These are phyloP conservation scores for Aureobasidium pullulans DNA, from an alignment of 2,329 filamentous ascomycete species.

Conservation along the genomic window DNA sequence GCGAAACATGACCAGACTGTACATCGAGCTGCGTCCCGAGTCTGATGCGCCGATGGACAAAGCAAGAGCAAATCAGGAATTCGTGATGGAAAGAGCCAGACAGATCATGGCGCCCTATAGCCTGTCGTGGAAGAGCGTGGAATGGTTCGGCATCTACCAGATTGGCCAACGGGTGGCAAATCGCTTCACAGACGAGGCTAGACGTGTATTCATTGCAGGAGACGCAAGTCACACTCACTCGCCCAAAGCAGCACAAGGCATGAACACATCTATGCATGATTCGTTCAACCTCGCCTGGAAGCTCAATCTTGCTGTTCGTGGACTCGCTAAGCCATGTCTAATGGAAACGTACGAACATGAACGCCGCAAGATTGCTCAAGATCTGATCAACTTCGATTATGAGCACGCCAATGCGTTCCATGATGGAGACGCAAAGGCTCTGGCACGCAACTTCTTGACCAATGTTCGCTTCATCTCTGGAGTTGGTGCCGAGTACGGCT, in stretches of 20 bases:
- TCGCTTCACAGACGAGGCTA: slow-evolving; percentile 36
- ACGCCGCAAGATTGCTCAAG: slow-evolving; percentile 37
- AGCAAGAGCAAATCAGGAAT: slow-evolving; percentile 48
- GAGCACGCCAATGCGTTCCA: slow-evolving; percentile 47
- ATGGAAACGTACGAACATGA: slow-evolving; percentile 36
- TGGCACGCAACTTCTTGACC: slow-evolving; percentile 61
- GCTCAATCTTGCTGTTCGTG: slow-evolving; percentile 34
- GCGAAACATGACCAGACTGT: slow-evolving; percentile 61
- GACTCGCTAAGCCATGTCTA: slow-evolving; percentile 32
- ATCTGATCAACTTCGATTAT: slow-evolving; percentile 39
- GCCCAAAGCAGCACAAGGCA: slow-evolving; percentile 38
- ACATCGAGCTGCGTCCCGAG: slow-evolving; percentile 39
- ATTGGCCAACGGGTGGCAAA: slow-evolving; percentile 43
- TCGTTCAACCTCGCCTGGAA: slow-evolving; percentile 40
- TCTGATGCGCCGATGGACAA: slow-evolving; percentile 26
- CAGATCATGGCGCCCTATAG: slow-evolving; percentile 40
- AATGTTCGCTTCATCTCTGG: slow-evolving; percentile 70
- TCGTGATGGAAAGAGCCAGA: slow-evolving; percentile 60
- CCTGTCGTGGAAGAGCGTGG: slow-evolving; percentile 39
- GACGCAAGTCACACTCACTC: slow-evolving; percentile 32
- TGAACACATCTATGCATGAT: slow-evolving; percentile 41
- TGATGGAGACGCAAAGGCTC: slow-evolving; percentile 53
- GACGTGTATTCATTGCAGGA: slow-evolving; percentile 42
- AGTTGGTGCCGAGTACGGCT: slow-evolving; percentile 60
- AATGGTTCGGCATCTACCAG: slow-evolving; percentile 47